Evolutionary conservation across 257 asterid species (phyloP).

Genomic region (Lavandula angustifolia): DNA sequence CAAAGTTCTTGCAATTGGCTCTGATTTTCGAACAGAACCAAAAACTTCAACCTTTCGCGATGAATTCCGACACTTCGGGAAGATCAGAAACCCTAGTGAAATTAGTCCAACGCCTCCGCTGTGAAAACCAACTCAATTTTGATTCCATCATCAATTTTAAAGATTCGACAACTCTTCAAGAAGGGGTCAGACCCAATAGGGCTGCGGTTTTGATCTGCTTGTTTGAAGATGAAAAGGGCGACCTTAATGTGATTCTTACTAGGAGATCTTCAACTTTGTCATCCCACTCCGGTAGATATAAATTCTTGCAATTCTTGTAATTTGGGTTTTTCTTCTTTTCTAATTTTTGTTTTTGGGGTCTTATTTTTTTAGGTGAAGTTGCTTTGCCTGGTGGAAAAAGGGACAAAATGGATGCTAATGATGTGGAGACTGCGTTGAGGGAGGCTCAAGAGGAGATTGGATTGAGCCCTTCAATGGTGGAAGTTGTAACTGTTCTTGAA

Average conservation of each 20-base stretch:
- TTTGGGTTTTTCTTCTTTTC: too few relatives aligned
- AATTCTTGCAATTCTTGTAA: too few relatives aligned
- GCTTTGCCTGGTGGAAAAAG: slow-evolving; percentile 84
- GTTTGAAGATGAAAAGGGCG: slow-evolving; percentile 56
- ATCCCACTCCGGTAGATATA: slow-evolving; percentile 60
- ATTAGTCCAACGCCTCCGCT: slow-evolving; percentile 55
- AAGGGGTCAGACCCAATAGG: slow-evolving; percentile 33
- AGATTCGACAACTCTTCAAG: slow-evolving; percentile 26
- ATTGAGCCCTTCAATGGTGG: slow-evolving; percentile 63
- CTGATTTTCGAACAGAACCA: not conserved
- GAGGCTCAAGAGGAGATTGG: slow-evolving; percentile 94
- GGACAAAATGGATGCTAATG: slow-evolving; percentile 58
- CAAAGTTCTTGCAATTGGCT: not conserved
- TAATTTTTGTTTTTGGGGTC: not conserved
- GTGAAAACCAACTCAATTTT: slow-evolving; percentile 10
- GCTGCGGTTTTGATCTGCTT: slow-evolving; percentile 81
- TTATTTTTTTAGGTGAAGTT: slow-evolving; percentile 63
- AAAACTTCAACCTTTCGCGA: slow-evolving; percentile 15
- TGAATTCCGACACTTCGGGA: slow-evolving; percentile 39
- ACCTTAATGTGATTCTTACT: slow-evolving; percentile 82
- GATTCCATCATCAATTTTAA: not conserved
- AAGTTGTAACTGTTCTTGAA: slow-evolving; percentile 67
- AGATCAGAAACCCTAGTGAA: slow-evolving; percentile 46
- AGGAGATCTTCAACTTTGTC: slow-evolving; percentile 70
- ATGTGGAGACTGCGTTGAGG: slow-evolving; percentile 69